phyloP scores from a whole-genome alignment of 176 grass and related monocot genomes.

The Oropetium thomaeum region DNA sequence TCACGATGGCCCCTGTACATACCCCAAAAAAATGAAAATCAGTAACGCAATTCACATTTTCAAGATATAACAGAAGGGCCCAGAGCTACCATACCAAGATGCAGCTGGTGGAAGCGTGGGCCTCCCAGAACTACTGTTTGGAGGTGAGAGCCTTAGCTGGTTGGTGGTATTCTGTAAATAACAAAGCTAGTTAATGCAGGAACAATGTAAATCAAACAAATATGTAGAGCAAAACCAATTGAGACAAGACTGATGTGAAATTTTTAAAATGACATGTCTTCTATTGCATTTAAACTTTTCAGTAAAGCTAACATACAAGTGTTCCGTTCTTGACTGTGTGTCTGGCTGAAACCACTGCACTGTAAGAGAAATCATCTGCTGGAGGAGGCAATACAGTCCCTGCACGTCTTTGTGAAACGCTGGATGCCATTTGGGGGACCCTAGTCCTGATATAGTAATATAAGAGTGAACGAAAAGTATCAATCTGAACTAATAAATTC shows the following conservation, averaged over 20 bases:
- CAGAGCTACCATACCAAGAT: slow-evolving; percentile 66
- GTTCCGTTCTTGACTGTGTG: slow-evolving; percentile 58
- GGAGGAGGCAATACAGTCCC: slow-evolving; percentile 83
- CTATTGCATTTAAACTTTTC: slow-evolving; percentile 3
- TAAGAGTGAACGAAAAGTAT: slow-evolving; percentile 17
- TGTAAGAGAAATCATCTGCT: slow-evolving; percentile 72
- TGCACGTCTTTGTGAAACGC: slow-evolving; percentile 65
- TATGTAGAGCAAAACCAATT: slow-evolving; percentile 20
- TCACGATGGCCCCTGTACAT: slow-evolving; percentile 64
- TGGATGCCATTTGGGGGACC: slow-evolving; percentile 83
- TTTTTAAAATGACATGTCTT: neutral
- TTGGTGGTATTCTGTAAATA: slow-evolving; percentile 53
- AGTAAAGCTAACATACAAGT: slow-evolving; percentile 50
- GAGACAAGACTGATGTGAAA: slow-evolving; percentile 1
- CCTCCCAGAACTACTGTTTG: slow-evolving; percentile 67
- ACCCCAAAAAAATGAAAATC: neutral
- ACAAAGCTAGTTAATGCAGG: slow-evolving; percentile 21
- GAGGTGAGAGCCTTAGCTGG: slow-evolving; percentile 65
- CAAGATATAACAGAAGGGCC: neutral
- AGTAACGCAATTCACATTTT: slow-evolving; percentile 28
- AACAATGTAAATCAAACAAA: slow-evolving; percentile 30
- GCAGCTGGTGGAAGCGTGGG: slow-evolving; percentile 70
- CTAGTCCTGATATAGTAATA: slow-evolving; percentile 69
- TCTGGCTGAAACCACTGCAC: slow-evolving; percentile 50
- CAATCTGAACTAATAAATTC: neutral